Evolutionary conservation across 495 filamentous ascomycete species (phyloP).

Genomic region (Xylaria bambusicola): DNA sequence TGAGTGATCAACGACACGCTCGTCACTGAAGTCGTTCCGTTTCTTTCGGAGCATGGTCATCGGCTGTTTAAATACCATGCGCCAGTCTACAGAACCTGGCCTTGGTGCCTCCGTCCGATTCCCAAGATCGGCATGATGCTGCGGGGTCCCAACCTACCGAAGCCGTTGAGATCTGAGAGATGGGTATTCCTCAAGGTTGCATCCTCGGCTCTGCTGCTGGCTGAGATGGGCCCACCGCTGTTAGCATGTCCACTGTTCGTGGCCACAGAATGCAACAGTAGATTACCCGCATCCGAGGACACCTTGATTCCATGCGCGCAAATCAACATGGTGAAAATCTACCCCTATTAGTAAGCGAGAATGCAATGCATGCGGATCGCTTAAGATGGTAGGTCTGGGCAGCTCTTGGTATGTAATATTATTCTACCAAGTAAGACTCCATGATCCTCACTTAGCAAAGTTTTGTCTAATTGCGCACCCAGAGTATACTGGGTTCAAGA

Average conservation of each 20-base stretch:
- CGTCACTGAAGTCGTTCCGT: constrained; percentile 17
- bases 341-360: too few relatives aligned
- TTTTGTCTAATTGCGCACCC: too few relatives aligned
- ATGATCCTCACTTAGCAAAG: too few relatives aligned
- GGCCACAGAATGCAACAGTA: neutral
- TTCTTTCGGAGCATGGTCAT: constrained; percentile 16
- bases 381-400: too few relatives aligned
- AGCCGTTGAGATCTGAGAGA: constrained; percentile 14
- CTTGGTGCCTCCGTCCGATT: constrained; percentile 24
- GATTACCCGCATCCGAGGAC: neutral
- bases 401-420: too few relatives aligned
- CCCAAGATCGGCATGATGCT: constrained; percentile 20
- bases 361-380: too few relatives aligned
- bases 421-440: too few relatives aligned
- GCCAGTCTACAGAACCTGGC: constrained; percentile 9
- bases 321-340: neutral
- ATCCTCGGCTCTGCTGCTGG: constrained; percentile 8
- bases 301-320: constrained; percentile 2
- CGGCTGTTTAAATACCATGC: constrained; percentile 15
- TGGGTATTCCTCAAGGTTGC: constrained; percentile 18
- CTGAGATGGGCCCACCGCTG: constrained; percentile 1
- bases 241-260: neutral
- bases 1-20: neutral
- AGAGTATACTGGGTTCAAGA: too few relatives aligned
- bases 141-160: constrained; percentile 16